A percentile compares a stretch with the other conserved stretches of the same genome.
These are phyloP conservation scores for Trichosporon ovoides DNA, from an alignment of 1,284 basidiomycete species.

Conservation along the genomic window DNA sequence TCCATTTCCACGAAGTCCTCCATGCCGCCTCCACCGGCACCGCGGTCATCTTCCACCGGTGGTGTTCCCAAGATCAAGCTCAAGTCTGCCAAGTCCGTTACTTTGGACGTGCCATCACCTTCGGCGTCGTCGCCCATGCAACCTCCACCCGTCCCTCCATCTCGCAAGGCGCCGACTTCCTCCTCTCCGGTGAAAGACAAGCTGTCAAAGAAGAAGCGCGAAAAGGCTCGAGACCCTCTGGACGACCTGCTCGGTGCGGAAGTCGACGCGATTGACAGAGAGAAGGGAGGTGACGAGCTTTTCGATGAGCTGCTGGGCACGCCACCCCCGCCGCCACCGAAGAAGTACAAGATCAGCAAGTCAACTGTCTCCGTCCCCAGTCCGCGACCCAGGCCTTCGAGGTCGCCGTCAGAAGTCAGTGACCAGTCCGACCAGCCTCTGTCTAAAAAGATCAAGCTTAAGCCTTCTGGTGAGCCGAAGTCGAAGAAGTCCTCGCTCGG, in stretches of 20 bases:
- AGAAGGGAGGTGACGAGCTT: conserved; percentile 13
- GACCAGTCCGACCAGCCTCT: neutral
- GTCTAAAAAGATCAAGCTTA: conserved; percentile 12
- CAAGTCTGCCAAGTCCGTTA: conserved; percentile 31
- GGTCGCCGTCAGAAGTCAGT: neutral
- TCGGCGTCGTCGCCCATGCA: conserved; percentile 31
- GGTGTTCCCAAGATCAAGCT: conserved; percentile 30
- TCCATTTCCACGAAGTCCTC: conserved; percentile 2
- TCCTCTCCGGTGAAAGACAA: conserved; percentile 14
- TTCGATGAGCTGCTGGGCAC: conserved; percentile 32
- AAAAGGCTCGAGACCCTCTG: conserved; percentile 16
- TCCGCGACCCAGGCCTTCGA: neutral
- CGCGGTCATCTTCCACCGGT: conserved; percentile 2
- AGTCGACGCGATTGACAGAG: conserved; percentile 41
- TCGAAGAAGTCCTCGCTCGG: neutral
- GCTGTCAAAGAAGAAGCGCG: conserved; percentile 9
- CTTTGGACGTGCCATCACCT: conserved; percentile 19
- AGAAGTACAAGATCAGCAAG: conserved; percentile 35
- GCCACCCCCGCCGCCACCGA: conserved; percentile 20
- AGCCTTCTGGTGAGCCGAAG: neutral
- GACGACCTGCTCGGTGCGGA: conserved; percentile 46
- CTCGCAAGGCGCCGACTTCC: conserved; percentile 5
- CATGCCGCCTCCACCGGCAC: conserved; percentile 20
- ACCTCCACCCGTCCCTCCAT: conserved; percentile 41
- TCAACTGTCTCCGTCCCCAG: neutral